Evolutionary conservation across 1,284 basidiomycete species (phyloP), one percentile per base, ranked within the genome.

Genomic region (Golubevia pallescens): DNA sequence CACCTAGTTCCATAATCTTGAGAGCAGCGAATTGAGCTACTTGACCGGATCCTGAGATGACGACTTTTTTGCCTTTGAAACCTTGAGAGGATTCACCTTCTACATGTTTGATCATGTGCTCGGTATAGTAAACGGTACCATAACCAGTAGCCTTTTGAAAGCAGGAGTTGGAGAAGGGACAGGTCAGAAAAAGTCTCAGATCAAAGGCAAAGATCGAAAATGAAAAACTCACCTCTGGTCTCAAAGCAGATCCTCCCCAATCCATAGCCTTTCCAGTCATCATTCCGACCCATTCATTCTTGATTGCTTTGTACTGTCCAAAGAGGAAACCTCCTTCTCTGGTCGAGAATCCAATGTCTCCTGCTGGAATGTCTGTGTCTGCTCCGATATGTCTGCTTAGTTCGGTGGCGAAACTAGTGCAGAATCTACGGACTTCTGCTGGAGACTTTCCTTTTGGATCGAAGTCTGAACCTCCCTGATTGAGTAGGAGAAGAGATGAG

Each of bases 391-490:
- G 77, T 6, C 76, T 63, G 66, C 74, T 67, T 7, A 78, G 62
- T 64, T 74, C 70, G 24, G 70, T 71, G 14, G 67, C 74, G 23
- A 75, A 79, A 1, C 52, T 19, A 13, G 23, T 60, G 21, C 89
- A 90, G 89, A 92, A 92, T 67, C 90, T 88, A 68, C 91, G 88
- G 81, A 93, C 92, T 87, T 93, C 92, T 77, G 86, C 87, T 87
- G 92, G 91, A 51, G 90, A 90, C 87, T 92, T 92, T 83, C 92
- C 92, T 90, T 93, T 93, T 84, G 92, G 92, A 87, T 92, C 91
- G 78, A 92, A 93, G 87, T 92, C 91, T 61, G 88, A 88, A 23
- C 90, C 78, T 28, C 57, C 6, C 19, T 21, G 62, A 67, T n/a
- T 59, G 16, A 13, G 7, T 32, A 21, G 63, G 20, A 19, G 28